phyloP scores from a whole-genome alignment of 2,329 filamentous ascomycete species.

The Talaromyces sp. region DNA sequence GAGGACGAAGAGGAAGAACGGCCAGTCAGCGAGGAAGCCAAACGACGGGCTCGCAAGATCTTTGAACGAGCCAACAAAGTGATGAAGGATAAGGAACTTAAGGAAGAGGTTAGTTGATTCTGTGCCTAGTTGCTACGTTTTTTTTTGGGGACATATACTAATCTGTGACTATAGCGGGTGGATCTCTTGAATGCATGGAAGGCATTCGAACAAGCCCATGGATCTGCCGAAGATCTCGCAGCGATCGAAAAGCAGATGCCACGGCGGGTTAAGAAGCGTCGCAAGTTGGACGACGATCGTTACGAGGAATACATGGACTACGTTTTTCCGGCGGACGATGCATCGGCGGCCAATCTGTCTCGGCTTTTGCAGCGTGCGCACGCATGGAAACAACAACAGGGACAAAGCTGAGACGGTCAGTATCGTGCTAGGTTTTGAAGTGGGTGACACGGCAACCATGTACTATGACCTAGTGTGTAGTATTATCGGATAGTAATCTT shows the following conservation, averaged over 20 bases:
- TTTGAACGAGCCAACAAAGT: constrained; percentile 82
- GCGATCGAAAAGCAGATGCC: constrained; percentile 93
- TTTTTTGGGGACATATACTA: constrained; percentile 26
- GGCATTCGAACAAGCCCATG: constrained; percentile 84
- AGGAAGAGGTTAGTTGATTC: constrained; percentile 66
- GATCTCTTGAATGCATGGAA: constrained; percentile 89
- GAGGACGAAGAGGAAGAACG: constrained; percentile 57
- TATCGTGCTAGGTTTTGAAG: background rate
- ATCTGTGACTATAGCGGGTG: constrained; percentile 58
- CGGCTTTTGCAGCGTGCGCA: constrained; percentile 82
- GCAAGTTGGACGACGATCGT: constrained; percentile 84
- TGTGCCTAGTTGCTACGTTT: constrained; percentile 1
- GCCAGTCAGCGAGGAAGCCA: constrained; percentile 75
- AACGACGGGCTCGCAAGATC: constrained; percentile 72
- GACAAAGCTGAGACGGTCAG: constrained; percentile 10
- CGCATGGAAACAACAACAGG: constrained; percentile 70
- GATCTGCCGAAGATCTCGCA: constrained; percentile 69
- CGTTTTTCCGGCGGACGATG: constrained; percentile 92
- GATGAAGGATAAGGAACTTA: constrained; percentile 86
- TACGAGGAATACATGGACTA: constrained; percentile 98
- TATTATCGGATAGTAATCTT: background rate
- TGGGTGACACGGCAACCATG: background rate
- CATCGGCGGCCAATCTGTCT: constrained; percentile 76
- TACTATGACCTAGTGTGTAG: background rate
- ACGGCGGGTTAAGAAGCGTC: constrained; percentile 83